Percentiles rank a stretch among this genome's conserved stretches.
Conservation (phyloP, 768 basidiomycete genomes). For the Auricularia cornea region DNA sequence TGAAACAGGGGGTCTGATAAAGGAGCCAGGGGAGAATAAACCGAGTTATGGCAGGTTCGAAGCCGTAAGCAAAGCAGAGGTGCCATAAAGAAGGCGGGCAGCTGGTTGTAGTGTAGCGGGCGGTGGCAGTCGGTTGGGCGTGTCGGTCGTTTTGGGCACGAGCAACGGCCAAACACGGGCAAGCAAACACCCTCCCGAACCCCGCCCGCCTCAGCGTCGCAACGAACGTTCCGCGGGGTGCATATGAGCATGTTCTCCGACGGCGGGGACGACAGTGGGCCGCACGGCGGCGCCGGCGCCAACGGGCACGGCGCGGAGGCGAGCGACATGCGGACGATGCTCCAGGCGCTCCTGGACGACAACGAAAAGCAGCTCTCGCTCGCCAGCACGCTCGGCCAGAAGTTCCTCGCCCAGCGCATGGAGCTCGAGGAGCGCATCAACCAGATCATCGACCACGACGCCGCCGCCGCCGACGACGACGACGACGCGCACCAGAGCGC, state of each 20-base stretch:
- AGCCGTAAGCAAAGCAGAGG: no score
- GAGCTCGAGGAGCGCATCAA: slow-evolving; percentile 85
- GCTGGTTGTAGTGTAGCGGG: no score
- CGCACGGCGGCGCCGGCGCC: neutral
- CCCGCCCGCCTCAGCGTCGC: neutral
- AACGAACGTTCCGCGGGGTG: neutral
- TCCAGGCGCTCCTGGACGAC: slow-evolving; percentile 61
- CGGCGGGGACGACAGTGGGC: neutral
- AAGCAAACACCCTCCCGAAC: neutral
- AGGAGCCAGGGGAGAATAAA: no score
- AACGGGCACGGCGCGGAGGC: neutral
- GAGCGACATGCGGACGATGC: slow-evolving; percentile 26
- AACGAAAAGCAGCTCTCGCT: slow-evolving; percentile 92
- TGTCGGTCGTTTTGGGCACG: neutral
- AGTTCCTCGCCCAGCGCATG: slow-evolving; percentile 87
- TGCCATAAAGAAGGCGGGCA: no score
- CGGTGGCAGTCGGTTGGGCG: no score
- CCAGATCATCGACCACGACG: slow-evolving; percentile 53
- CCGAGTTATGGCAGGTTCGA: no score
- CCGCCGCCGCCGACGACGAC: slow-evolving; percentile 53
- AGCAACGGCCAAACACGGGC: neutral
- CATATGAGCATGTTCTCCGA: neutral
- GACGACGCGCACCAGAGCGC: slow-evolving; percentile 58
- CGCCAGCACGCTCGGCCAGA: slow-evolving; percentile 87
- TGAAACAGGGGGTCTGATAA: no score